Base-by-base conservation (phyloP, 2,329 filamentous ascomycete species). In the Penicillium fuscoglaucum region DNA sequence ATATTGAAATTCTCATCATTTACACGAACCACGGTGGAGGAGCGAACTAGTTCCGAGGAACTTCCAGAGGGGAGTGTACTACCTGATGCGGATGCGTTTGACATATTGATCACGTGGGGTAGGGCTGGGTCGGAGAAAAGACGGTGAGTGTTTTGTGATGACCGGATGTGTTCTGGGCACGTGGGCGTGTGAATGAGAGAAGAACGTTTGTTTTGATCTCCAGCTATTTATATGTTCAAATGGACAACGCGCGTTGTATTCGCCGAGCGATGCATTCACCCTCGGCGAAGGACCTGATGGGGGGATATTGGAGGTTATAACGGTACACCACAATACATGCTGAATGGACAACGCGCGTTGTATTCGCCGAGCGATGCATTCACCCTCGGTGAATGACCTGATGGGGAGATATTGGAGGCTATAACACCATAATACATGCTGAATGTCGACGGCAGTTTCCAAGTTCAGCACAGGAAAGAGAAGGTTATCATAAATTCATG, bases 1-100 rank as follows among this genome's bases (percentile, higher is more conserved):
- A 55, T 41, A 19, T 58, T 58, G 24, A 55, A 58, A 3, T n/a
- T 31, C 24, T 58, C 55, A 17, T 58, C 51, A 29, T n/a, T 49
- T 0, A 31, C 21, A 3, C 43, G 50, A 21, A 54, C 19, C 4
- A 48, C 50, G 1, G 50, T 58, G 3, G 35, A 5, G 4, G 55
- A 39, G 2, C 55, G 55, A n/a, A 13, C 4, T 17, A 49, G 19
- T 21, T 19, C 33, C 21, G 19, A 21, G 4, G 24, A 33, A 24
- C 19, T 46, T 29, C 8, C 50, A 17, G 24, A 6, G 17, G 24
- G 51, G 1, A 21, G 17, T 13, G 29, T 28, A 19, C n/a, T 6
- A 39, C 17, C 35, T 10, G 35, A 39, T 4, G 46, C 6, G 7
- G 43, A 48, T 24, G n/a, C 26, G 26, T 48, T 29, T 24, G 52